phyloP scores from a whole-genome alignment of 1,284 basidiomycete genomes.

The Ceratorhiza oryzae-sativae region DNA sequence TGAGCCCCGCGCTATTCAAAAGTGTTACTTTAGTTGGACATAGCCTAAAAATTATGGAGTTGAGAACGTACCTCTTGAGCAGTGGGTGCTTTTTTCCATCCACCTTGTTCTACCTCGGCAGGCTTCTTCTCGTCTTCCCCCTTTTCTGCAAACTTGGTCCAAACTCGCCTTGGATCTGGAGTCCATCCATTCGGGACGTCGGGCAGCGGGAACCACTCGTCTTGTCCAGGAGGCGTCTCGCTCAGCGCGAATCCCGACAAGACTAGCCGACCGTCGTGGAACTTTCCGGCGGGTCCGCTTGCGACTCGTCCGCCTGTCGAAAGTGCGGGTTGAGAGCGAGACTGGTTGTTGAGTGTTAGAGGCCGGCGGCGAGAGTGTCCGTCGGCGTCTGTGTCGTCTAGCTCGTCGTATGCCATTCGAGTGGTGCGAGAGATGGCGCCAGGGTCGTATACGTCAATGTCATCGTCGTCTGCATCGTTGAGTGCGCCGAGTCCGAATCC shows the following conservation, averaged over 20 bases:
- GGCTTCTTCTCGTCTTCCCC: slow-evolving; percentile 6
- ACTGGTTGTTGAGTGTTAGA: slow-evolving; percentile 17
- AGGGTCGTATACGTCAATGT: slow-evolving; percentile 81
- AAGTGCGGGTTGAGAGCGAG: not conserved
- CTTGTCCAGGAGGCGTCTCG: slow-evolving; percentile 70
- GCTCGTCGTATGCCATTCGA: slow-evolving; percentile 70
- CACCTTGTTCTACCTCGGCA: not conserved
- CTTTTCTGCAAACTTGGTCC: slow-evolving; percentile 57
- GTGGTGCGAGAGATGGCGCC: slow-evolving; percentile 47
- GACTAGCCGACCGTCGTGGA: slow-evolving; percentile 77
- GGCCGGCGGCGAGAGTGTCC: slow-evolving; percentile 24
- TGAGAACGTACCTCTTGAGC: slow-evolving; percentile 69
- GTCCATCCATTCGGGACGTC: slow-evolving; percentile 84
- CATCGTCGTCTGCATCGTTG: slow-evolving; percentile 89
- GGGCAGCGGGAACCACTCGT: slow-evolving; percentile 77
- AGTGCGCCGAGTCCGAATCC: slow-evolving; percentile 86
- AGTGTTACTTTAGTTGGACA: slow-evolving; percentile 5
- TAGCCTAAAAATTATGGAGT: not conserved
- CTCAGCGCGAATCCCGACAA: slow-evolving; percentile 78
- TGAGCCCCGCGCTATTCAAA: slow-evolving; percentile 72
- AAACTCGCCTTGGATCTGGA: slow-evolving; percentile 81
- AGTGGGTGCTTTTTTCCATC: slow-evolving; percentile 49
- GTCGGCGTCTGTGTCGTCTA: slow-evolving; percentile 66
- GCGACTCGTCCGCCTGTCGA: not conserved
- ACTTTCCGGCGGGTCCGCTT: slow-evolving; percentile 53